These are phyloP conservation scores for Atalantia buxifolia DNA, from an alignment of 345 rosid genomes.

Conservation along the genomic window DNA sequence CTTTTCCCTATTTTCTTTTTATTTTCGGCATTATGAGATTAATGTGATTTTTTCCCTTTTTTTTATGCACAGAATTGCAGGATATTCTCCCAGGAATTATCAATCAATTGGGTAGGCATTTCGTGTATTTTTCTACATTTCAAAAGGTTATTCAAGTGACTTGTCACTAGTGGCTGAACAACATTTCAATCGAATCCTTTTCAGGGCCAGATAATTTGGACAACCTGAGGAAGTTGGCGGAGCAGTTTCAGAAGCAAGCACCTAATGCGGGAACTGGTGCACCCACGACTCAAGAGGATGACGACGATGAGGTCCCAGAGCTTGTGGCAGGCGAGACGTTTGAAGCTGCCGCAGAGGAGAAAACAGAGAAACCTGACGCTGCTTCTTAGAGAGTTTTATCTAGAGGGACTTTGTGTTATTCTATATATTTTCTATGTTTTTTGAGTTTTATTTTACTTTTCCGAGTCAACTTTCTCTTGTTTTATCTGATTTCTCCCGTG, in stretches of 20 bases:
- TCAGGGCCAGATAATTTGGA: conserved; percentile 93
- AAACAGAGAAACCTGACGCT: conserved; percentile 25
- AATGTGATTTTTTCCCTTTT: not conserved
- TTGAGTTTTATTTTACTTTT: not conserved
- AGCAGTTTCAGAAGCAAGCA: conserved; percentile 82
- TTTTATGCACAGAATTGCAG: conserved; percentile 58
- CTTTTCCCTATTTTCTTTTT: not conserved
- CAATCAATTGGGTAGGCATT: conserved; percentile 70
- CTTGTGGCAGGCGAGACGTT: conserved; percentile 86
- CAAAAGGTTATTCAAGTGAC: not conserved
- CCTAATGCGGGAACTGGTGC: conserved; percentile 42
- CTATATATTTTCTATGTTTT: conserved; percentile 13
- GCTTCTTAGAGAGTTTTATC: conserved; percentile 22
- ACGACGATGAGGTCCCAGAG: conserved; percentile 84
- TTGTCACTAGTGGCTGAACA: not conserved
- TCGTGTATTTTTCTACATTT: not conserved
- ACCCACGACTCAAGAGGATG: conserved; percentile 49
- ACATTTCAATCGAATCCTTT: not conserved
- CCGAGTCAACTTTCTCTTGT: not conserved
- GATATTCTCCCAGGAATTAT: conserved; percentile 90
- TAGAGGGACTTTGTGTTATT: conserved; percentile 5
- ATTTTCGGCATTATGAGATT: not conserved
- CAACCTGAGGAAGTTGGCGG: conserved; percentile 88
- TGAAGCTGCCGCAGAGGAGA: conserved; percentile 88
- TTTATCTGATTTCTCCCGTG: not conserved